Evolutionary conservation across 129 eudicot genomes (phyloP).

Genomic region (Escallonia rubra): DNA sequence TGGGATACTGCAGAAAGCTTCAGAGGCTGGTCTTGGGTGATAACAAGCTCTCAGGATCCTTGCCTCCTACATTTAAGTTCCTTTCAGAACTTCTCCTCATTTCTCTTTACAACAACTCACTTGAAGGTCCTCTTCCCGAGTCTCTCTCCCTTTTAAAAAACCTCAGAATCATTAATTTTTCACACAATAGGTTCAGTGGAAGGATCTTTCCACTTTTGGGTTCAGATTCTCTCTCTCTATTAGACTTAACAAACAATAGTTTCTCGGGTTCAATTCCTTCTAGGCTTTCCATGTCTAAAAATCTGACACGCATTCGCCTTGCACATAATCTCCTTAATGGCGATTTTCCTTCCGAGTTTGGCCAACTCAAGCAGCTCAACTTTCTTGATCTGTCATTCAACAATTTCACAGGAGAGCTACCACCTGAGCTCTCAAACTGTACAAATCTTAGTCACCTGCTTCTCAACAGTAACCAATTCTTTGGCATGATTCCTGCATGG

Average conservation of each 20-base stretch:
- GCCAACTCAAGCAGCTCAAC: slow-evolving; percentile 46
- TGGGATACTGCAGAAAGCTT: slow-evolving; percentile 84
- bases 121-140: slow-evolving; percentile 87
- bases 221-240: slow-evolving; percentile 45
- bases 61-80: slow-evolving; percentile 70
- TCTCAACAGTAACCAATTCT: slow-evolving; percentile 51
- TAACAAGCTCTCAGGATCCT: slow-evolving; percentile 66
- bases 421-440: slow-evolving; percentile 50
- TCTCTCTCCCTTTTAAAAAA: slow-evolving; percentile 62
- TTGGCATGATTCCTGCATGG: slow-evolving; percentile 68
- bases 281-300: slow-evolving; percentile 50
- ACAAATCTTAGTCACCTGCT: slow-evolving; percentile 60
- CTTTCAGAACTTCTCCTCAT: slow-evolving; percentile 61
- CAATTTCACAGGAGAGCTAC: slow-evolving; percentile 55
- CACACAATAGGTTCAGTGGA: slow-evolving; percentile 67
- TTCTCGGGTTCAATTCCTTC: slow-evolving; percentile 74
- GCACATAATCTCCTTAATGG: slow-evolving; percentile 69
- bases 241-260: slow-evolving; percentile 85
- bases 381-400: slow-evolving; percentile 84
- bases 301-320: slow-evolving; percentile 66
- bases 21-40: slow-evolving; percentile 66
- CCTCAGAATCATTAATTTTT: slow-evolving; percentile 67
- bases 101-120: slow-evolving; percentile 83
- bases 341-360: slow-evolving; percentile 52
- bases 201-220: slow-evolving; percentile 55